phyloP scores from a whole-genome alignment of 2,329 filamentous ascomycete genomes.

The Colletotrichum sojae region DNA sequence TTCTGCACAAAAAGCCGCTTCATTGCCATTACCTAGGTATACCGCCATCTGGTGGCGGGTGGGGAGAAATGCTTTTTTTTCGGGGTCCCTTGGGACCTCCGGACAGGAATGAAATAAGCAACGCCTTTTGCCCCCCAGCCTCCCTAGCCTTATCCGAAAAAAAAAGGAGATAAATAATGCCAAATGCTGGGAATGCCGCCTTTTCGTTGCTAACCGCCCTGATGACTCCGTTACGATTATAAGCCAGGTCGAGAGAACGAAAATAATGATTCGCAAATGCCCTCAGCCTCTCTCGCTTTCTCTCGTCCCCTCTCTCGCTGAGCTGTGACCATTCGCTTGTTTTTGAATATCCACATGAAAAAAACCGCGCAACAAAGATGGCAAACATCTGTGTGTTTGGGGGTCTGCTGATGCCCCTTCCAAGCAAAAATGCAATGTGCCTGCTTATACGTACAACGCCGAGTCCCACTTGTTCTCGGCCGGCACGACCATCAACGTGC shows the following conservation, averaged over 20 bases:
- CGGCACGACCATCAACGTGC: neutral
- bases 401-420: constrained; percentile 37
- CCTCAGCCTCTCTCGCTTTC: neutral
- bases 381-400: constrained; percentile 18
- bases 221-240: constrained; percentile 6
- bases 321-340: constrained; percentile 3
- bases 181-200: constrained; percentile 17
- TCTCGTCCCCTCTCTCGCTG: neutral
- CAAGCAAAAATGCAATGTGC: constrained; percentile 36
- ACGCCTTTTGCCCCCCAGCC: neutral
- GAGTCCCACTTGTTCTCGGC: constrained; percentile 27
- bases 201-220: neutral
- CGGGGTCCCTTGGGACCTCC: constrained; percentile 5
- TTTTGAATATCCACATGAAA: constrained; percentile 33
- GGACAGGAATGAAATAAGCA: constrained; percentile 9
- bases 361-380: constrained; percentile 16
- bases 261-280: neutral
- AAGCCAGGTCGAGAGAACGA: neutral
- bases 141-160: constrained; percentile 7
- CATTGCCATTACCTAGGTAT: neutral
- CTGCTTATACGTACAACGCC: constrained; percentile 38
- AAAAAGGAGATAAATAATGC: no score
- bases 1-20: neutral
- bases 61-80: constrained; percentile 1
- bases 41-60: no score